These are phyloP conservation scores for Antarctomyces pellizariae DNA, from an alignment of 495 filamentous ascomycete species.

Conservation along the genomic window DNA sequence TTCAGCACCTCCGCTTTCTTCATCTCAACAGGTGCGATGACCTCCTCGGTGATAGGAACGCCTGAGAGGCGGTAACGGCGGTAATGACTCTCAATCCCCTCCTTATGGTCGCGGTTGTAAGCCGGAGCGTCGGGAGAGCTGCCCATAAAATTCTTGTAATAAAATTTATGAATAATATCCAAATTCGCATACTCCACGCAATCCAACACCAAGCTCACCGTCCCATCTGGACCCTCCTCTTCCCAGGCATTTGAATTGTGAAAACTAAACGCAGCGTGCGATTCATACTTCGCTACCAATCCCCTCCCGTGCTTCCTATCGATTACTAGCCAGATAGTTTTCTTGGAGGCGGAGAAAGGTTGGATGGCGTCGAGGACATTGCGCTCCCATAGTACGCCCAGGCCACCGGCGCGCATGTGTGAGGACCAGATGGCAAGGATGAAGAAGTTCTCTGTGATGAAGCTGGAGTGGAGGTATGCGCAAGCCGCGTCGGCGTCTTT, in stretches of 20 bases:
- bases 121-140: slow-evolving; percentile 14
- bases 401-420: slow-evolving; percentile 22
- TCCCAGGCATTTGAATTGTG: slow-evolving; percentile 58
- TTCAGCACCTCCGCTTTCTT: neutral
- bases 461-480: slow-evolving; percentile 56
- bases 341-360: slow-evolving; percentile 23
- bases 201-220: slow-evolving; percentile 32
- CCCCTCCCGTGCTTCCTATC: slow-evolving; percentile 29
- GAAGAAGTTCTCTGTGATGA: slow-evolving; percentile 38
- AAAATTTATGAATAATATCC: slow-evolving; percentile 29
- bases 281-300: slow-evolving; percentile 33
- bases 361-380: slow-evolving; percentile 34
- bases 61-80: no score
- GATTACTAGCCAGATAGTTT: slow-evolving; percentile 44
- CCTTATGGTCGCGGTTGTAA: no score
- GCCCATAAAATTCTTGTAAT: slow-evolving; percentile 35
- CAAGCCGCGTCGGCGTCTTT: slow-evolving; percentile 17
- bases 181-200: slow-evolving; percentile 27
- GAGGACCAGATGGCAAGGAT: slow-evolving; percentile 42
- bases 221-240: slow-evolving; percentile 16
- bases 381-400: slow-evolving; percentile 26
- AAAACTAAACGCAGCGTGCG: slow-evolving; percentile 44
- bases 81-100: no score
- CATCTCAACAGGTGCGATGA: neutral
- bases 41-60: neutral